Conservation (phyloP, 140 eudicot genomes). For the Stevia rebaudiana region DNA sequence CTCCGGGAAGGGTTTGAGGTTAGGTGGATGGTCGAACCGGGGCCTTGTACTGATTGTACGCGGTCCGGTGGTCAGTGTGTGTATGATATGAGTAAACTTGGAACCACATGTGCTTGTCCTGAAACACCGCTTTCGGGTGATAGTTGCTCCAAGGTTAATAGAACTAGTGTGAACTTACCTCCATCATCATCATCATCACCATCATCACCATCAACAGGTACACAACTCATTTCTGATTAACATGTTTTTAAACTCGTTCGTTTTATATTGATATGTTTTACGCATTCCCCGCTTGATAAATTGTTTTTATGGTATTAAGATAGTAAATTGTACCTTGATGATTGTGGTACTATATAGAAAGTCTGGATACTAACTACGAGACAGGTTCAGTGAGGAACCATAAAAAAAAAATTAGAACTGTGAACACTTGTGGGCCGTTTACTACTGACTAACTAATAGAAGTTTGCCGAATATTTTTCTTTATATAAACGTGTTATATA, state of each 20-base stretch:
- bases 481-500: too few relatives aligned
- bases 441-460: too few relatives aligned
- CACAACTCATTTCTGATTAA: neutral
- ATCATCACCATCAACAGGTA: slow-evolving; percentile 15
- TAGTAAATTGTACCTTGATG: too few relatives aligned
- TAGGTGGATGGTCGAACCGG: slow-evolving; percentile 39
- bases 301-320: too few relatives aligned
- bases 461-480: too few relatives aligned
- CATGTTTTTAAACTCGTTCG: neutral
- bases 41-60: slow-evolving; percentile 41
- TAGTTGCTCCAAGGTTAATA: slow-evolving; percentile 27
- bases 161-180: neutral
- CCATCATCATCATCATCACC: neutral
- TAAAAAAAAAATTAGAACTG: too few relatives aligned
- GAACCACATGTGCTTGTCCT: slow-evolving; percentile 52
- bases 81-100: slow-evolving; percentile 13
- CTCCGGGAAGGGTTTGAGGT: slow-evolving; percentile 44
- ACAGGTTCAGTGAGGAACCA: too few relatives aligned
- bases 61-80: slow-evolving; percentile 54
- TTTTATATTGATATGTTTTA: neutral
- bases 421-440: too few relatives aligned
- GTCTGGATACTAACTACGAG: too few relatives aligned
- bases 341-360: too few relatives aligned
- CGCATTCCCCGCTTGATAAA: too few relatives aligned
- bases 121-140: slow-evolving; percentile 28